These are phyloP conservation scores for Cryphonectria japonica DNA, from an alignment of 2,329 filamentous ascomycete genomes.

Conservation along the genomic window DNA sequence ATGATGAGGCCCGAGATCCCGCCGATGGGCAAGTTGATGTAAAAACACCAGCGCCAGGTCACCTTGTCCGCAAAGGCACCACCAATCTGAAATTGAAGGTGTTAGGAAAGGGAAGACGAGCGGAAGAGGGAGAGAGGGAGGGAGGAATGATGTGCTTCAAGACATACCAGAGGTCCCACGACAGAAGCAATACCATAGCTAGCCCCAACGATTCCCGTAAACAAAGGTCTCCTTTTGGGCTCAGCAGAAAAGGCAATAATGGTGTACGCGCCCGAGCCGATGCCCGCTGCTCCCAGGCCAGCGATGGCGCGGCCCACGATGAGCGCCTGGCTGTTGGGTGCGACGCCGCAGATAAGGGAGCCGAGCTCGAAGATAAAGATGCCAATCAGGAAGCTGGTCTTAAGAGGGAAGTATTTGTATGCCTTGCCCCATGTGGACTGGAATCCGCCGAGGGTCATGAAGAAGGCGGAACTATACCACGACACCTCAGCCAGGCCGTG, in stretches of 20 bases:
- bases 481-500: conserved; percentile 44
- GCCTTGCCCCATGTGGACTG: conserved; percentile 36
- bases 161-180: conserved; percentile 32
- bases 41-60: conserved; percentile 39
- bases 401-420: conserved; percentile 46
- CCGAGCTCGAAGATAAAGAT: conserved; percentile 51
- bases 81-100: conserved; percentile 22
- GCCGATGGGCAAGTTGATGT: conserved; percentile 40
- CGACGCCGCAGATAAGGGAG: conserved; percentile 47
- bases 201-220: conserved; percentile 29
- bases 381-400: conserved; percentile 42
- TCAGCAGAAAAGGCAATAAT: conserved; percentile 33
- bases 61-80: conserved; percentile 35
- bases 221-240: conserved; percentile 31
- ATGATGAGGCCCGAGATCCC: conserved; percentile 34
- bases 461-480: conserved; percentile 52
- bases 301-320: conserved; percentile 32
- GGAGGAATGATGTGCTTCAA: conserved; percentile 4
- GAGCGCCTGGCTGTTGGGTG: conserved; percentile 32
- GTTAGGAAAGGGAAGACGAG: too few species aligned
- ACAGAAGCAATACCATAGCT: conserved; percentile 33
- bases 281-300: conserved; percentile 29
- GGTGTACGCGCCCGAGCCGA: conserved; percentile 29
- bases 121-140: background rate
- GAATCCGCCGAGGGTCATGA: conserved; percentile 37